Conservation (phyloP, 2,329 filamentous ascomycete species). For the Diaporthe helianthi region DNA sequence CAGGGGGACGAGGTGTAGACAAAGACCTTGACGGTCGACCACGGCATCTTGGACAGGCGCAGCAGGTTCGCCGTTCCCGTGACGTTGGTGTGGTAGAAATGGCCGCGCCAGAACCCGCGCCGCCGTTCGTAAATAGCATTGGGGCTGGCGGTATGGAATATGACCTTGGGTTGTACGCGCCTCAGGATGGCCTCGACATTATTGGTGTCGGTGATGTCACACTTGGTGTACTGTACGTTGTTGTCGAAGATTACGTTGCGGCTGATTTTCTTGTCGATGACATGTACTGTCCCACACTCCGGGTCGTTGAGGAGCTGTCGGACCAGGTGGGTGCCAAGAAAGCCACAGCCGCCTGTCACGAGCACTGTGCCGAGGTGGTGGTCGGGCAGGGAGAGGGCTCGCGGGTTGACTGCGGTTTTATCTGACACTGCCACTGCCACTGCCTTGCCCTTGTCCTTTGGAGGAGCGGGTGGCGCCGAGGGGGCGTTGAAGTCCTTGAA, state of each 20-base stretch:
- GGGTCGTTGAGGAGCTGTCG: constrained; percentile 38
- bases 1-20: constrained; percentile 45
- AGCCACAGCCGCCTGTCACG: constrained; percentile 45
- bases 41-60: constrained; percentile 34
- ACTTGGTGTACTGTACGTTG: constrained; percentile 39
- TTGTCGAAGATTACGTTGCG: constrained; percentile 39
- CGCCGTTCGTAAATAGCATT: constrained; percentile 37
- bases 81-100: constrained; percentile 42
- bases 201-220: constrained; percentile 39
- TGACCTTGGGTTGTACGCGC: constrained; percentile 39
- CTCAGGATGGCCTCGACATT: constrained; percentile 37
- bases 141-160: constrained; percentile 46
- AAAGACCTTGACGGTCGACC: constrained; percentile 38
- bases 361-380: constrained; percentile 36
- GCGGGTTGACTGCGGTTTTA: too few relatives aligned
- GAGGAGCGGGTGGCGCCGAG: background rate
- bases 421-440: too few relatives aligned
- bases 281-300: constrained; percentile 37
- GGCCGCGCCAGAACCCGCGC: constrained; percentile 15
- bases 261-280: constrained; percentile 41
- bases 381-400: too few relatives aligned
- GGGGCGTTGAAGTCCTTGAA: background rate
- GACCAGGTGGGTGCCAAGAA: constrained; percentile 45
- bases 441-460: too few relatives aligned
- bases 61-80: constrained; percentile 43